Percentiles rank a stretch among this genome's conserved stretches.
Conservation (phyloP, 495 filamentous ascomycete species). For the Aspergillus conjunctus region DNA sequence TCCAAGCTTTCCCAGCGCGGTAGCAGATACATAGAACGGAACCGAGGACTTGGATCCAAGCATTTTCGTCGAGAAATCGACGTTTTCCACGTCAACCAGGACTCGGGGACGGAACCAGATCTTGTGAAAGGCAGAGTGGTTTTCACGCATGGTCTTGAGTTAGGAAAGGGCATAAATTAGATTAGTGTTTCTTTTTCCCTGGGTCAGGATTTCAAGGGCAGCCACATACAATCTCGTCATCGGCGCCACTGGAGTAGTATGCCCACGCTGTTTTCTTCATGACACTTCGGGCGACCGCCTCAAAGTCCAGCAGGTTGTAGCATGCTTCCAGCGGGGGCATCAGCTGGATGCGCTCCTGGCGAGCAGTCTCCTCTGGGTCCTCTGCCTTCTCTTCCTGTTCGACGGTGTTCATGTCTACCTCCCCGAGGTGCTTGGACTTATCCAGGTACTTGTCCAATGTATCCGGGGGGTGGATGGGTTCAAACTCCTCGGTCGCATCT, state of each 20-base stretch:
- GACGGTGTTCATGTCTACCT: conserved; percentile 88
- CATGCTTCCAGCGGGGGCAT: conserved; percentile 88
- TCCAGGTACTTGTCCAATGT: conserved; percentile 75
- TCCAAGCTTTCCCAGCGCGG: conserved; percentile 88
- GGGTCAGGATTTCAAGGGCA: background rate
- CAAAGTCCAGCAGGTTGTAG: conserved; percentile 95
- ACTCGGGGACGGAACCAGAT: conserved; percentile 94
- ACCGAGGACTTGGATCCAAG: conserved; percentile 79
- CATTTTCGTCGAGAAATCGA: conserved; percentile 88
- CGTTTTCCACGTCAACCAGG: conserved; percentile 80
- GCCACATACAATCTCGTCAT: conserved; percentile 86
- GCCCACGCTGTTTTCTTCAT: conserved; percentile 98
- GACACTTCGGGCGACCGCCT: conserved; percentile 79
- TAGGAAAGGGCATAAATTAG: conserved; percentile 5
- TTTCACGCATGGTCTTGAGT: conserved; percentile 88
- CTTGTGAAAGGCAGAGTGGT: conserved; percentile 93
- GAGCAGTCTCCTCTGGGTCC: conserved; percentile 75
- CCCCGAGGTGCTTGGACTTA: conserved; percentile 83
- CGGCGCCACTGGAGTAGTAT: conserved; percentile 93
- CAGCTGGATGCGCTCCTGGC: conserved; percentile 69
- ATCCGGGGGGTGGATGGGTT: conserved; percentile 92
- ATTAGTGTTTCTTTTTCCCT: background rate
- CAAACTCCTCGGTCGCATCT: conserved; percentile 86
- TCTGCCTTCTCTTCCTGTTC: conserved; percentile 66
- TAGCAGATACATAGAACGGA: conserved; percentile 92